A percentile compares a stretch with the other conserved stretches of the same genome.
phyloP scores from a whole-genome alignment of 805 yeast genomes.

The Lipomyces lipofer region DNA sequence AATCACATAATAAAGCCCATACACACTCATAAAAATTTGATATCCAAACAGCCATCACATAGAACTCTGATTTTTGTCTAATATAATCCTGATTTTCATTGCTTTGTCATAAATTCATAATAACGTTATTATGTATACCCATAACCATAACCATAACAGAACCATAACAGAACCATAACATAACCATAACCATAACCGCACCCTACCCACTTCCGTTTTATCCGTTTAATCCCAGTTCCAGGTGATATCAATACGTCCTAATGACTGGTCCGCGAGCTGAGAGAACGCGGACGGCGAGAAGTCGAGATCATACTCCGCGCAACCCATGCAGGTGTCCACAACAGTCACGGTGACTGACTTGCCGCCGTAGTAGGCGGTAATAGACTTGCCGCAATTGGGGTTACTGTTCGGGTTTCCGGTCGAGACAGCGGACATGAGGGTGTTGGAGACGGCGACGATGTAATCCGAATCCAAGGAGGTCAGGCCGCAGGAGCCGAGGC shows the following conservation, averaged over 20 bases:
- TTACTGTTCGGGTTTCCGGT: slow-evolving; percentile 42
- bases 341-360: slow-evolving; percentile 58
- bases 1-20: too few relatives aligned
- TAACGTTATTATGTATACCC: too few relatives aligned
- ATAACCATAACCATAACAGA: too few relatives aligned
- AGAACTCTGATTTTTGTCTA: too few relatives aligned
- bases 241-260: slow-evolving; percentile 55
- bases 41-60: too few relatives aligned
- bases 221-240: slow-evolving; percentile 52
- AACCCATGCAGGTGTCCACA: slow-evolving; percentile 59
- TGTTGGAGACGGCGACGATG: slow-evolving; percentile 54
- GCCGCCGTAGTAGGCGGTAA: slow-evolving; percentile 49
- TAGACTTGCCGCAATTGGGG: slow-evolving; percentile 54
- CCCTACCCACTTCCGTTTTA: too few relatives aligned
- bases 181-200: too few relatives aligned
- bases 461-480: slow-evolving; percentile 49
- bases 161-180: too few relatives aligned
- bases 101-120: too few relatives aligned
- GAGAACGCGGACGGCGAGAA: slow-evolving; percentile 62
- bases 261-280: slow-evolving; percentile 50
- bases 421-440: slow-evolving; percentile 47
- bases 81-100: too few relatives aligned
- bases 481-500: slow-evolving; percentile 59
- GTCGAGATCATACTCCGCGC: slow-evolving; percentile 53
- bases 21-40: too few relatives aligned